Conservation (phyloP, 352 stramenopile genomes). For the Pythium insidiosum region DNA sequence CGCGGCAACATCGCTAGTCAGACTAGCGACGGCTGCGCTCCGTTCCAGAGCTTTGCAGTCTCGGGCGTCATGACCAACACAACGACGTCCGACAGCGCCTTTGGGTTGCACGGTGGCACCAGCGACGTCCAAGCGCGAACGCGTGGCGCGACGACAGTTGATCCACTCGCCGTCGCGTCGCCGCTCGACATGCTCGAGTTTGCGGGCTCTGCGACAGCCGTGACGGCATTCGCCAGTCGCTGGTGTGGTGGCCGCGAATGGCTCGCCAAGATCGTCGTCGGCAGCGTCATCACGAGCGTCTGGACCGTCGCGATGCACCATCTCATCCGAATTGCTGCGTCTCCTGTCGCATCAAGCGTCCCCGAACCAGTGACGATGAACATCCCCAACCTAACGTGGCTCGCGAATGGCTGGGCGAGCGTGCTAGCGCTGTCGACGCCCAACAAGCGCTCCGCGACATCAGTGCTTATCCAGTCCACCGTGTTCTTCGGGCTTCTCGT, state of each 20-base stretch:
- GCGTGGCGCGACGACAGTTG: too few relatives aligned
- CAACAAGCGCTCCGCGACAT: conserved; percentile 60
- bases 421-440: conserved; percentile 46
- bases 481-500: conserved; percentile 58
- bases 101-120: conserved; percentile 4
- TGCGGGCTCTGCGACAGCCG: conserved; percentile 4
- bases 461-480: conserved; percentile 54
- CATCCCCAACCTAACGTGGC: conserved; percentile 10
- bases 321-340: neutral
- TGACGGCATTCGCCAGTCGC: conserved; percentile 9
- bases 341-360: conserved; percentile 6
- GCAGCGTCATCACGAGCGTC: neutral
- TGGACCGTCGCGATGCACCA: conserved; percentile 9
- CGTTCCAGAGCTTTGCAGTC: conserved; percentile 15
- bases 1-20: too few relatives aligned
- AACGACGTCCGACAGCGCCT: neutral
- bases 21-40: too few relatives aligned
- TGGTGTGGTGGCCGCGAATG: conserved; percentile 15
- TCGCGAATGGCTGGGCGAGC: conserved; percentile 15
- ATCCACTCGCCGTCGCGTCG: conserved; percentile 9
- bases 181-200: conserved; percentile 14
- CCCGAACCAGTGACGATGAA: conserved; percentile 6
- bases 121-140: too few relatives aligned
- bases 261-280: conserved; percentile 11
- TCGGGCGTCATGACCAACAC: neutral